Percentiles rank a stretch among this genome's conserved stretches.
These are phyloP conservation scores for Ceratorhiza oryzae-sativae DNA, from an alignment of 1,284 basidiomycete species.

Conservation along the genomic window DNA sequence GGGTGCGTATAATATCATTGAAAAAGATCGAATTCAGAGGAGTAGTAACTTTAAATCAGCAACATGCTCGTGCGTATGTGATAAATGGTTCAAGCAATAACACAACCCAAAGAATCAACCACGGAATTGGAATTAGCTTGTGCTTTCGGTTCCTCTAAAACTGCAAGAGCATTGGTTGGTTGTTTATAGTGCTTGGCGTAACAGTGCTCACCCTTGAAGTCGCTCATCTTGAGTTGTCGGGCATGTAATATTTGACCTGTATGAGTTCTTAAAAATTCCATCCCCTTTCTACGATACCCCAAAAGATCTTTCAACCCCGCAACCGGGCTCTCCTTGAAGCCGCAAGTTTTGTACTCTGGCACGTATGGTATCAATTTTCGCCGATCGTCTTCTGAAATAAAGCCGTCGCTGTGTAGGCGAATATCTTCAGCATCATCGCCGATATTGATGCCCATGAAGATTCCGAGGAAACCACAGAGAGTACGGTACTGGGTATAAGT, in stretches of 20 bases:
- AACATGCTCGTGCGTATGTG: too few species aligned
- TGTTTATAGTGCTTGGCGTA: too few species aligned
- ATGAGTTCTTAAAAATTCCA: conserved; percentile 13
- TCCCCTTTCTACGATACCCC: conserved; percentile 17
- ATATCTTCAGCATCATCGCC: background rate
- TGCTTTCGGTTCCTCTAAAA: too few species aligned
- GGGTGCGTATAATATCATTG: too few species aligned
- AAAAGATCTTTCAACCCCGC: background rate
- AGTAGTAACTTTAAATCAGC: too few species aligned
- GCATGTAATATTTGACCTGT: conserved; percentile 6
- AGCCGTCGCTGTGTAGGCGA: conserved; percentile 8
- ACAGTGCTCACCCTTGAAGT: background rate
- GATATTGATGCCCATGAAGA: conserved; percentile 44
- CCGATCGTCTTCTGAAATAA: background rate
- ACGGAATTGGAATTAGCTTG: too few species aligned
- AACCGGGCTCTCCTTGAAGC: background rate
- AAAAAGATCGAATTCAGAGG: too few species aligned
- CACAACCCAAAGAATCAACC: too few species aligned
- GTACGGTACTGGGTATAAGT: conserved; percentile 50
- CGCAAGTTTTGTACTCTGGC: background rate
- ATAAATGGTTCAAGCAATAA: too few species aligned
- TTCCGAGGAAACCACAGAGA: conserved; percentile 52
- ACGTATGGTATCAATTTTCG: background rate
- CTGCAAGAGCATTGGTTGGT: too few species aligned
- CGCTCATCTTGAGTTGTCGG: background rate